Base-by-base conservation (phyloP, 352 stramenopile species). In the Globisporangium nunn region DNA sequence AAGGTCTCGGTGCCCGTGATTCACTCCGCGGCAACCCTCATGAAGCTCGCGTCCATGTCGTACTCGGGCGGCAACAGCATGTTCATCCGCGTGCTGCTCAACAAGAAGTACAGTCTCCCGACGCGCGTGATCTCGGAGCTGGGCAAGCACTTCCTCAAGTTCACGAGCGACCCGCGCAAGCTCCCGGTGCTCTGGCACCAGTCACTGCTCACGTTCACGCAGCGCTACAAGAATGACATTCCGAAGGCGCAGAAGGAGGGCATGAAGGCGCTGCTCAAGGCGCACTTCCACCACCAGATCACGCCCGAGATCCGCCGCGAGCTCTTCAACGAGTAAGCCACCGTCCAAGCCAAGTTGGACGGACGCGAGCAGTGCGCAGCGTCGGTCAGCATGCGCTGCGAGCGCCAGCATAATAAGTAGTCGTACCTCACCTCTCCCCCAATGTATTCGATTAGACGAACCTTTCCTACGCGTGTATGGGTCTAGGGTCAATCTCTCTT, bases 51-150 rank as follows among this genome's bases (percentile, higher is more conserved):
- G 43, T 85, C 88, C 58, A 92, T 97, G 85, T 78, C 95, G 55
- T 99, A 99, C 84, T 98, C 89, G 54, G 97, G 96, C 52, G 95
- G 95, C 50, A 97, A 96, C 55, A 99, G 93, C 18, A 96, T 99
- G 60, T 99, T 99, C 66, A 98, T 99, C 62, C 90, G 86, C 45
- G 90, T 98, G 35, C 79, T 99, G 12, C 82, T 99, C 31, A 98
- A 99, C 81, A 99, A 99, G 74, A 99, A 99, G 78, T 99, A 99
- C 80, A 97, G 94, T 53, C 79, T 99, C 39, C 97, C 98, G 5
- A 97, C 93, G 56, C 85, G 88, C 41, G 97, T 99, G 30, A 98
- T 99, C 71, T 79, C 81, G 40, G 95, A 95, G 61, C 77, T 99
- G 48, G 95, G 97, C 45, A 81, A 93, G 64, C 95, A 99, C 74